Conservation (phyloP, 1,139 yeast species). For the Debaryomyces nepalensis region DNA sequence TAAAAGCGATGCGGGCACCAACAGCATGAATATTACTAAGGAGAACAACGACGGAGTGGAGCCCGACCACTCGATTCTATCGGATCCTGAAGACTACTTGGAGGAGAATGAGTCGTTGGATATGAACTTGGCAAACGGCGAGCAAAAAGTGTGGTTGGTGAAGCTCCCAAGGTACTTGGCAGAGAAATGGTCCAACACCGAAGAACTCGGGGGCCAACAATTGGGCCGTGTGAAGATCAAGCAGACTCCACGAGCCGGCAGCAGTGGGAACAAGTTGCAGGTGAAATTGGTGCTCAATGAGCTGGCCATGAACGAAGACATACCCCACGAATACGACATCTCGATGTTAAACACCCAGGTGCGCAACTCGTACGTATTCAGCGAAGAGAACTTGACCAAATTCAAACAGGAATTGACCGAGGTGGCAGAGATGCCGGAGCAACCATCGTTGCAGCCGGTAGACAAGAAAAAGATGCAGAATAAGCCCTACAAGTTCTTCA, state of each 20-base stretch:
- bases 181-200: slow-evolving; percentile 75
- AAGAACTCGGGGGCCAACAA: slow-evolving; percentile 67
- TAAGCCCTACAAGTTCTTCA: slow-evolving; percentile 32
- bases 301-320: slow-evolving; percentile 41
- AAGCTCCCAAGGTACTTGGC: slow-evolving; percentile 87
- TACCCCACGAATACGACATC: slow-evolving; percentile 87
- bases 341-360: slow-evolving; percentile 78
- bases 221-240: slow-evolving; percentile 82
- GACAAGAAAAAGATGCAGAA: slow-evolving; percentile 38
- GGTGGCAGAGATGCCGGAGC: slow-evolving; percentile 53
- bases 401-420: slow-evolving; percentile 63
- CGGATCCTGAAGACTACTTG: slow-evolving; percentile 54
- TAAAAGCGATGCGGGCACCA: slow-evolving; percentile 13
- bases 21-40: slow-evolving; percentile 4
- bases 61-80: slow-evolving; percentile 37
- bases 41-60: slow-evolving; percentile 26
- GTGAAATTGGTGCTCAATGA: slow-evolving; percentile 63
- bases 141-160: slow-evolving; percentile 87
- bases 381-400: slow-evolving; percentile 80
- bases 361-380: slow-evolving; percentile 84
- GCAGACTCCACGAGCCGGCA: slow-evolving; percentile 33
- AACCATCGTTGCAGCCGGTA: slow-evolving; percentile 44
- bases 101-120: slow-evolving; percentile 66
- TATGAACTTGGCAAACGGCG: slow-evolving; percentile 56
- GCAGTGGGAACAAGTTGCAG: slow-evolving; percentile 47